These are phyloP conservation scores for Rhypophila decipiens DNA, from an alignment of 495 filamentous ascomycete genomes.

Conservation along the genomic window DNA sequence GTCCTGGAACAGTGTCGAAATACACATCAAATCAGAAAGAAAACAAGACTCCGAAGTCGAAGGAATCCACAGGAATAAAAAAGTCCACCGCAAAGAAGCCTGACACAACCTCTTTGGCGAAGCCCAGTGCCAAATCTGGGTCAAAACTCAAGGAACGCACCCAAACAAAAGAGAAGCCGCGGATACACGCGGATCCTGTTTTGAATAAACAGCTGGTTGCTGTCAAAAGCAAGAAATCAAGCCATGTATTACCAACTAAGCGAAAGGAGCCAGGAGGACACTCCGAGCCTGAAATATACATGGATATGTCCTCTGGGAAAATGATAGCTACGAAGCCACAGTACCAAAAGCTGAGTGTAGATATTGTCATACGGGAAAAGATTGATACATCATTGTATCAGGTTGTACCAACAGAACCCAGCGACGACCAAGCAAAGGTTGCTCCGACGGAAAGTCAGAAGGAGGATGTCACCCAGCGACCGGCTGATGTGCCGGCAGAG, in stretches of 20 bases:
- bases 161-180: not conserved
- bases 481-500: no score
- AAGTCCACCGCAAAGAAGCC: no score
- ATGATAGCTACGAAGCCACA: slow-evolving; percentile 13
- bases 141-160: not conserved
- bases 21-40: not conserved
- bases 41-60: not conserved
- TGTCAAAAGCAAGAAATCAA: not conserved
- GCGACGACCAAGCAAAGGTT: slow-evolving; percentile 2
- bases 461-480: no score
- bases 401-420: slow-evolving; percentile 12
- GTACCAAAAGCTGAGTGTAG: slow-evolving; percentile 20
- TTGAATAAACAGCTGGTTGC: not conserved
- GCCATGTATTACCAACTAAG: not conserved
- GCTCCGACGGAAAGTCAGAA: no score
- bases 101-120: no score
- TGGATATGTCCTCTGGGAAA: slow-evolving; percentile 4
- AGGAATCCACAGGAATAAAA: not conserved
- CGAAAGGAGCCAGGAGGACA: no score
- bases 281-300: slow-evolving; percentile 7
- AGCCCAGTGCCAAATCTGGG: no score
- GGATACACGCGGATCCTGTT: not conserved
- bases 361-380: slow-evolving; percentile 7
- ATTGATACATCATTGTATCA: slow-evolving; percentile 8
- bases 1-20: not conserved